Evolutionary conservation across 1,284 basidiomycete species (phyloP).

Genomic region (Anthracocystis walkeri): DNA sequence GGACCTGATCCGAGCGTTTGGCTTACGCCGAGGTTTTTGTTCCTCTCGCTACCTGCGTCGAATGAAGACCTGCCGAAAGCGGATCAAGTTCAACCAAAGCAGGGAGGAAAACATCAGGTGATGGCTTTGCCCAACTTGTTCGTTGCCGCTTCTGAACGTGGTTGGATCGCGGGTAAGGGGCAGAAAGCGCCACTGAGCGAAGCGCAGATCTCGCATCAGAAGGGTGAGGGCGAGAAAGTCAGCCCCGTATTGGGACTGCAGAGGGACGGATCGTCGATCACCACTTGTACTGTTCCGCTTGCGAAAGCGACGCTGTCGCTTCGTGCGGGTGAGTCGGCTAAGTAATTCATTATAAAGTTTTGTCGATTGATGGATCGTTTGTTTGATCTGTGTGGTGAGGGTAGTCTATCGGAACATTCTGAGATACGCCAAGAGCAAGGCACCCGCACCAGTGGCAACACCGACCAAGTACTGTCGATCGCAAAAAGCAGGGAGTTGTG

Average conservation of each 20-base stretch:
- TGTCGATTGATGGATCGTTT: not conserved
- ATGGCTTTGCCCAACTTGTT: conserved; percentile 58
- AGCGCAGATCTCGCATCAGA: conserved; percentile 11
- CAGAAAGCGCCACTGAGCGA: conserved; percentile 7
- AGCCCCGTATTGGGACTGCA: conserved; percentile 25
- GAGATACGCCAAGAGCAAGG: conserved; percentile 84
- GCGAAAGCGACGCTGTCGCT: conserved; percentile 36
- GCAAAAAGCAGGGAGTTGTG: not conserved
- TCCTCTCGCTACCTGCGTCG: conserved; percentile 44
- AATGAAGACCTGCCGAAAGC: conserved; percentile 28
- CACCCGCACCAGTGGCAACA: conserved; percentile 85
- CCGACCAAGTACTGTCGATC: conserved; percentile 54
- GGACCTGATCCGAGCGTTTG: conserved; percentile 51
- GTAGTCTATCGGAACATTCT: conserved; percentile 70
- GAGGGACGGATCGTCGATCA: conserved; percentile 39
- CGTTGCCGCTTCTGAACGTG: conserved; percentile 50
- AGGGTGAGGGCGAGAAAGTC: not conserved
- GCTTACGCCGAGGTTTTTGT: conserved; percentile 52
- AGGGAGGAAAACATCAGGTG: conserved; percentile 42
- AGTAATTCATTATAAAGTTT: not conserved
- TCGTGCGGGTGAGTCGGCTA: conserved; percentile 9
- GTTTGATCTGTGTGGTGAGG: not conserved
- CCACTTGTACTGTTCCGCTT: conserved; percentile 39
- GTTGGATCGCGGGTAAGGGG: conserved; percentile 54
- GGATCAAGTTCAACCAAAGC: conserved; percentile 6